Conservation (phyloP, 2,329 filamentous ascomycete genomes). For the Botrytis fabae region DNA sequence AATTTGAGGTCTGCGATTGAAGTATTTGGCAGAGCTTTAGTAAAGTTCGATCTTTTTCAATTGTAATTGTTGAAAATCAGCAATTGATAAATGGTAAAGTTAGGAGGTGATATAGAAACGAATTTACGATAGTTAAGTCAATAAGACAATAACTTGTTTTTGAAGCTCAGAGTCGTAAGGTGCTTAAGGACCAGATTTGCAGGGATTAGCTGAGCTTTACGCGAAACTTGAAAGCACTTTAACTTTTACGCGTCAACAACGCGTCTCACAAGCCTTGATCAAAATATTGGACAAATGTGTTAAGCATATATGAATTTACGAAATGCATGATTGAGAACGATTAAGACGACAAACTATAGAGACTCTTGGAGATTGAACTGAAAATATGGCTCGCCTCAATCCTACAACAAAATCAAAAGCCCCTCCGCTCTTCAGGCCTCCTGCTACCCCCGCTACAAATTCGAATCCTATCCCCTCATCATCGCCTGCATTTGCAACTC, state of each 20-base stretch:
- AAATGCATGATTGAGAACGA: not conserved
- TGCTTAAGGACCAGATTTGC: not conserved
- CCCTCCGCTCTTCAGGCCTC: conserved; percentile 37
- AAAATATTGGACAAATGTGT: not conserved
- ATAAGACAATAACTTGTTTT: conserved; percentile 8
- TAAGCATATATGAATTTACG: conserved; percentile 9
- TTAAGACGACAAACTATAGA: not conserved
- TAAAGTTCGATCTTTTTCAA: not conserved
- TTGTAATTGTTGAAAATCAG: not conserved
- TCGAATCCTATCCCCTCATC: conserved; percentile 75
- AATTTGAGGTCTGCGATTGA: not conserved
- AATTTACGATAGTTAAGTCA: conserved; percentile 25
- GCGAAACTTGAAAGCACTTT: conserved; percentile 21
- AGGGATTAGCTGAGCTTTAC: conserved; percentile 16
- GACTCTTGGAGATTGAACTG: not conserved
- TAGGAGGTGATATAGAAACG: not conserved
- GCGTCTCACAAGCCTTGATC: conserved; percentile 25
- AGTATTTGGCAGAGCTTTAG: conserved; percentile 5
- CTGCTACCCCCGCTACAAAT: conserved; percentile 32
- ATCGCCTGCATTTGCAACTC: conserved; percentile 87
- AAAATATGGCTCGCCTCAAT: conserved; percentile 35
- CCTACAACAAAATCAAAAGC: conserved; percentile 33
- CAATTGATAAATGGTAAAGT: not conserved
- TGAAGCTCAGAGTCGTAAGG: conserved; percentile 7
- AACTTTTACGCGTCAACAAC: conserved; percentile 26